Conservation (phyloP, 148 eudicot genomes). For the Rhododendron ovatum region DNA sequence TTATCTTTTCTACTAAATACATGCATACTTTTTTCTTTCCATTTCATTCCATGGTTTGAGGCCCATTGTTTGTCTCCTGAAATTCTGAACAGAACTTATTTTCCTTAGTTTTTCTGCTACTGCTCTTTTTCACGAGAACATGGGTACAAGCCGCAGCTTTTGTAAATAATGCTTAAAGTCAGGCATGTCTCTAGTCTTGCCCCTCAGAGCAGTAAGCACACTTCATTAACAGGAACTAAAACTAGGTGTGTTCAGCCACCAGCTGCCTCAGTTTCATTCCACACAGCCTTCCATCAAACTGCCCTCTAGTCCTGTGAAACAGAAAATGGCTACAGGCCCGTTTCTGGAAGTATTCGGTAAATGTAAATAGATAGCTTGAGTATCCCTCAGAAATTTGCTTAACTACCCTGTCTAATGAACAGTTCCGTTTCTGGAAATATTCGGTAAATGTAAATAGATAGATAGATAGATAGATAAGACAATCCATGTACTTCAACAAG, state of each 20-base stretch:
- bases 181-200: not conserved
- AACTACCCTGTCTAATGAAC: not conserved
- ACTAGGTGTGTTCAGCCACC: not conserved
- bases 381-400: not conserved
- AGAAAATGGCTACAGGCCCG: not conserved
- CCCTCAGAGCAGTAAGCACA: not conserved
- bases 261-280: not conserved
- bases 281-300: not conserved
- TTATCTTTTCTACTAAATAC: not conserved
- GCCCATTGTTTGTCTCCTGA: not conserved
- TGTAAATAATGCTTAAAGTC: not conserved
- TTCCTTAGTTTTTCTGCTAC: not conserved
- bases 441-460: too few species aligned
- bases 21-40: not conserved
- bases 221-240: not conserved
- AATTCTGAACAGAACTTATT: not conserved
- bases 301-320: not conserved
- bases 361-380: not conserved
- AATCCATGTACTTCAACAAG: not conserved
- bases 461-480: not conserved
- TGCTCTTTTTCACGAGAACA: not conserved
- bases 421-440: not conserved
- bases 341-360: not conserved
- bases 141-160: not conserved
- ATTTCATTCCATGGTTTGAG: not conserved